Percentiles rank a stretch among this genome's conserved stretches.
Conservation (phyloP, 129 eudicot species). For the Arctium lappa region DNA sequence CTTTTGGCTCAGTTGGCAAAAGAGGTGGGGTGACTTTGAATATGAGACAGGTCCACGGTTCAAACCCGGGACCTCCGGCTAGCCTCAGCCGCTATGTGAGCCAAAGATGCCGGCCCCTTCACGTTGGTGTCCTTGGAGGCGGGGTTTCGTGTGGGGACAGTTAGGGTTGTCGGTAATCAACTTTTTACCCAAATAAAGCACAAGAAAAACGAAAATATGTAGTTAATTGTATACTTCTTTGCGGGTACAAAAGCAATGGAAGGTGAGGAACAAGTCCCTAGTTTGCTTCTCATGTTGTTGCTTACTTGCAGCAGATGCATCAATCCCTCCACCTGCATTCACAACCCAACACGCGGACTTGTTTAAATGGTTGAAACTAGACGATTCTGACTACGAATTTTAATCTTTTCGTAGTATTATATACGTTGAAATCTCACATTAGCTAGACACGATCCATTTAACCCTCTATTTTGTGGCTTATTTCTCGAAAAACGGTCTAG, state of each 20-base stretch:
- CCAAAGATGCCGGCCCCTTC: too few relatives aligned
- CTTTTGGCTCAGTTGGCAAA: too few relatives aligned
- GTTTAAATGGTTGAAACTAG: background rate
- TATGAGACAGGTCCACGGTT: too few relatives aligned
- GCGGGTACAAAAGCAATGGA: slow-evolving; percentile 77
- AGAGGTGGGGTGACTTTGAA: too few relatives aligned
- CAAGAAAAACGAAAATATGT: background rate
- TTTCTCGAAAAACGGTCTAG: background rate
- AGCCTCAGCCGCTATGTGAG: too few relatives aligned
- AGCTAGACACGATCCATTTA: background rate
- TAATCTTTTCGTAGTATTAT: too few relatives aligned
- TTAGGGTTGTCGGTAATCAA: too few relatives aligned
- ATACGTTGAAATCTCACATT: background rate
- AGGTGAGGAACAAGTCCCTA: slow-evolving; percentile 59
- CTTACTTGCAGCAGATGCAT: slow-evolving; percentile 27
- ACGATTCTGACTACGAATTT: too few relatives aligned
- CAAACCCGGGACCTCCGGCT: too few relatives aligned
- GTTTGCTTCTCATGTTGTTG: slow-evolving; percentile 52
- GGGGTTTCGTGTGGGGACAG: too few relatives aligned
- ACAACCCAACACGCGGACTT: background rate
- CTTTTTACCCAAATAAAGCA: too few relatives aligned
- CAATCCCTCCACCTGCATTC: slow-evolving; percentile 27
- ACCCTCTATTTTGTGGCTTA: background rate
- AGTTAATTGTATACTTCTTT: slow-evolving; percentile 42
- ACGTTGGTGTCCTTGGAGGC: too few relatives aligned